A percentile compares a stretch with the other conserved stretches of the same genome.
phyloP scores from a whole-genome alignment of 306 rosid genomes.

The Sicyos baderoa region DNA sequence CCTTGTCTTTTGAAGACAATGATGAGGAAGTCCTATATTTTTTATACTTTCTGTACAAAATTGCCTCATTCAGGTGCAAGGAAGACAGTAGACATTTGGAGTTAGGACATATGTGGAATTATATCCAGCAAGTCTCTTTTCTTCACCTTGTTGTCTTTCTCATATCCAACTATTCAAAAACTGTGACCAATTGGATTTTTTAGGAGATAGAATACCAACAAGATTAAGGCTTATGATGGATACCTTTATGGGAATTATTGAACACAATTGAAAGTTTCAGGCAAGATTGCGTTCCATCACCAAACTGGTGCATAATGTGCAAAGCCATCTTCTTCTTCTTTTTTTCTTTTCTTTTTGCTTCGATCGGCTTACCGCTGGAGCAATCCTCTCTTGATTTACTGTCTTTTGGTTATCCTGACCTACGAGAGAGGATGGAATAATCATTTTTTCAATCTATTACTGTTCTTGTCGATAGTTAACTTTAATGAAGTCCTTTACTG shows the following conservation, averaged over 20 bases:
- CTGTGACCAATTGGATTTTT: neutral
- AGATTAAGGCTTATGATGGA: neutral
- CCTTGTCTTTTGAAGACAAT: neutral
- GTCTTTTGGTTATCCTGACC: neutral
- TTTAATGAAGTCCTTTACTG: conserved; percentile 3
- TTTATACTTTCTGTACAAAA: neutral
- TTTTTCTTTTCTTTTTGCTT: neutral
- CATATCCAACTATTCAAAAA: neutral
- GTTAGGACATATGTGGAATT: neutral
- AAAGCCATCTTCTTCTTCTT: neutral
- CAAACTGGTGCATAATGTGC: neutral
- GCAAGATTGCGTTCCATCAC: neutral
- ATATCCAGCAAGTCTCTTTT: neutral
- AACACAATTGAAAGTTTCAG: neutral
- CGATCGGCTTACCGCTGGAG: neutral
- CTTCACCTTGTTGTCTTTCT: neutral
- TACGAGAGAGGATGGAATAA: neutral
- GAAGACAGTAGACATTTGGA: neutral
- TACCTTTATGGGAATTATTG: neutral
- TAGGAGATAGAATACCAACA: neutral
- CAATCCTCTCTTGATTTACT: neutral
- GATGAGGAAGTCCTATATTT: neutral
- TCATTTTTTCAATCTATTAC: neutral
- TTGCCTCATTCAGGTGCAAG: neutral
- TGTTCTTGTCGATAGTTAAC: neutral